A percentile compares a stretch with the other conserved stretches of the same genome.
phyloP scores from a whole-genome alignment of 169 alveolate species.

The Plasmodium billcollinsi region DNA sequence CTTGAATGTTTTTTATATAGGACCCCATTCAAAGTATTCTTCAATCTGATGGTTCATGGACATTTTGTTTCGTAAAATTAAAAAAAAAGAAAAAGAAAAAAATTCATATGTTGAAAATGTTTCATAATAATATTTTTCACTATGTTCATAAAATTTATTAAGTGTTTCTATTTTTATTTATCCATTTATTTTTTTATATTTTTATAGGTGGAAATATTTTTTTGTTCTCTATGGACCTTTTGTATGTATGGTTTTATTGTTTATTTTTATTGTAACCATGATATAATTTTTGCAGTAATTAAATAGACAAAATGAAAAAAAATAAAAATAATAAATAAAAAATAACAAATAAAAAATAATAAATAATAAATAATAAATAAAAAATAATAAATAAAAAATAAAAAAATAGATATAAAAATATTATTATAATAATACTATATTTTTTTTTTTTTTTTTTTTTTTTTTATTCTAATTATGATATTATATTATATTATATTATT shows the following conservation, averaged over 20 bases:
- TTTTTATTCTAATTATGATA: no score
- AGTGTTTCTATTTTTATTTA: slow-evolving; percentile 5
- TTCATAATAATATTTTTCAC: neutral
- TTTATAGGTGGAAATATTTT: slow-evolving; percentile 38
- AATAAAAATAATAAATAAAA: slow-evolving; percentile 11
- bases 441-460: no score
- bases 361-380: neutral
- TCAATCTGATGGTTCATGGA: slow-evolving; percentile 30
- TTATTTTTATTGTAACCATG: slow-evolving; percentile 21
- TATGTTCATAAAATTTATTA: neutral
- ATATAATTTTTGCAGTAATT: slow-evolving; percentile 6
- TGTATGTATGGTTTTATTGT: slow-evolving; percentile 18
- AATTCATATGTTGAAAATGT: no score
- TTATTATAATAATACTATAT: no score
- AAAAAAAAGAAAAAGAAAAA: neutral
- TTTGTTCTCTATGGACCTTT: slow-evolving; percentile 55
- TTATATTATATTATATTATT: no score
- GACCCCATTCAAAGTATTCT: slow-evolving; percentile 49
- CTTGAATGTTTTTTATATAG: neutral
- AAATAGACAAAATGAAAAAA: neutral
- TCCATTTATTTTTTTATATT: slow-evolving; percentile 1
- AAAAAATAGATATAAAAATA: no score
- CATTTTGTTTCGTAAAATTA: slow-evolving; percentile 47
- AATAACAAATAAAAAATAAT: neutral
- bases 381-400: neutral